Percentiles rank a stretch among this genome's conserved stretches.
These are phyloP conservation scores for Diospyros kaki DNA, from an alignment of 148 eudicot genomes.

Conservation along the genomic window DNA sequence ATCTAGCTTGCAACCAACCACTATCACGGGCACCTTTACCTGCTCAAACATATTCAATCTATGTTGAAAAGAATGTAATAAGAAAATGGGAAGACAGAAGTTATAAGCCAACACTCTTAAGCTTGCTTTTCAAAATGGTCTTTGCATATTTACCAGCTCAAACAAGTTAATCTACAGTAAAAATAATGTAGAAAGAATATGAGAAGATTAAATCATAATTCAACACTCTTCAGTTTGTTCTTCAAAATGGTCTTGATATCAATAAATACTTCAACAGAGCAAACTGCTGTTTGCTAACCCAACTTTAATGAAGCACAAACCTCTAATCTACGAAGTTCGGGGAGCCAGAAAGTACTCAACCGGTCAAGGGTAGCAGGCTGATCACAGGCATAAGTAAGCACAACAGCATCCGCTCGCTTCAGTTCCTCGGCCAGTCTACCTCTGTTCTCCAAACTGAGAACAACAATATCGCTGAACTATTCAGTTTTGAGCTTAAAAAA, in stretches of 20 bases:
- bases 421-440: constrained; percentile 72
- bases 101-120: not conserved
- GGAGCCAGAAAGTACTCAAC: constrained; percentile 87
- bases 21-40: constrained; percentile 92
- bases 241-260: not conserved
- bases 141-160: constrained; percentile 65
- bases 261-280: not conserved
- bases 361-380: constrained; percentile 69
- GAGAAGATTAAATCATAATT: not conserved
- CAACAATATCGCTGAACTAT: constrained; percentile 4
- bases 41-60: constrained; percentile 25
- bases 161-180: not conserved
- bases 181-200: not conserved
- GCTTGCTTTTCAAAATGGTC: not conserved
- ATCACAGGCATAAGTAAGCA: constrained; percentile 93
- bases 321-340: constrained; percentile 88
- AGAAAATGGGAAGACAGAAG: not conserved
- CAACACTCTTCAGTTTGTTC: not conserved
- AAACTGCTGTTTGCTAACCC: not conserved
- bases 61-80: not conserved
- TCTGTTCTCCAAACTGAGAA: constrained; percentile 56
- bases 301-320: constrained; percentile 25
- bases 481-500: constrained; percentile 3
- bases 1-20: constrained; percentile 95
- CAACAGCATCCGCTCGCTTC: constrained; percentile 82